These are phyloP conservation scores for Austroboletus rostrupii DNA, from an alignment of 1,284 basidiomycete species.

Conservation along the genomic window DNA sequence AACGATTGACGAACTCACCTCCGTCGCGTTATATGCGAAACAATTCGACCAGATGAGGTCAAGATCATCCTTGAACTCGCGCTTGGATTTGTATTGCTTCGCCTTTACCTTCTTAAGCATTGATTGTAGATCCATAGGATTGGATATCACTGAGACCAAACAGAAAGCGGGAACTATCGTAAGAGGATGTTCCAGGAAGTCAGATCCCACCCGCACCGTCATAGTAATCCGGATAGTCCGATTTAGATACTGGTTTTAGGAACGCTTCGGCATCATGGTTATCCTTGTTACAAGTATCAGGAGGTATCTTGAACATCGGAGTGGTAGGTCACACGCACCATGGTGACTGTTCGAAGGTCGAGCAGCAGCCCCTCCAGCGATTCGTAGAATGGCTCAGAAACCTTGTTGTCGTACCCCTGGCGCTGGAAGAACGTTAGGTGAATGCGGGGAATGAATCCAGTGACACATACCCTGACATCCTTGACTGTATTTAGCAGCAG, in stretches of 20 bases:
- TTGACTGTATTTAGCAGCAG: constrained; percentile 70
- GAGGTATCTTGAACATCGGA: constrained; percentile 2
- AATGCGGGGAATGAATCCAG: constrained; percentile 1
- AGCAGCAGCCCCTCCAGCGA: constrained; percentile 81
- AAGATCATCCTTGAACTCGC: constrained; percentile 89
- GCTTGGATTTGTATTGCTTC: constrained; percentile 89
- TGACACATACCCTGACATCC: constrained; percentile 59
- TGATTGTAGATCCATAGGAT: constrained; percentile 92
- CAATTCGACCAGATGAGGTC: constrained; percentile 98
- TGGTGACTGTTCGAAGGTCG: constrained; percentile 77
- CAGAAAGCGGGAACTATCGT: not conserved
- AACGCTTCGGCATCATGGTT: constrained; percentile 88
- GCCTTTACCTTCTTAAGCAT: constrained; percentile 91
- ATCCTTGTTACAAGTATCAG: constrained; percentile 48
- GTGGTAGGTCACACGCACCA: constrained; percentile 46
- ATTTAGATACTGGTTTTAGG: constrained; percentile 81
- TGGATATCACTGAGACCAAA: constrained; percentile 68
- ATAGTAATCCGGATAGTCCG: constrained; percentile 88
- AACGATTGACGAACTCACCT: constrained; percentile 48
- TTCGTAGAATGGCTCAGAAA: constrained; percentile 88
- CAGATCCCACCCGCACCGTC: constrained; percentile 53
- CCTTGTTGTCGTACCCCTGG: constrained; percentile 64
- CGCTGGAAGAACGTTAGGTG: constrained; percentile 35
- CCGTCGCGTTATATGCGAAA: constrained; percentile 85
- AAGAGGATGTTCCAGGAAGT: constrained; percentile 3